Evolutionary conservation across 1,284 basidiomycete species (phyloP), one percentile per base, ranked within the genome.

Genomic region (Stygiomarasmius scandens): DNA sequence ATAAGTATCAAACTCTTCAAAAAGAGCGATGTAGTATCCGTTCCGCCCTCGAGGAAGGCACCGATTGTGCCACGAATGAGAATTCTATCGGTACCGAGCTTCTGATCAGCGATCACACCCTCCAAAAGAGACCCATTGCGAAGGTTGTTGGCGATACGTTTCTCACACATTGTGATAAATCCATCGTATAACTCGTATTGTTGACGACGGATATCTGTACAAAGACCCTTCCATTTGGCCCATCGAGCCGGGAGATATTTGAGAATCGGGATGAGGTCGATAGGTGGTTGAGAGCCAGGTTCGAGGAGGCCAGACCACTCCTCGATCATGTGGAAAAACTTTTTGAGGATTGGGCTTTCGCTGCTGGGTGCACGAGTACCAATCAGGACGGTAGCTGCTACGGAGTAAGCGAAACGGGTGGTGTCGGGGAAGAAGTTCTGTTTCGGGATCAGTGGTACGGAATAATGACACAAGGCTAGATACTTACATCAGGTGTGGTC

Each of bases 201-300:
- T 23, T 62, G 44, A 24, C 50, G 60, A 36, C 66, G 60, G 44
- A 69, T 61, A 24, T 66, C 53, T 22, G 59, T 58, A 45, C 63
- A 66, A 2, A 65, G 54, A 2, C 52, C 57, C 59, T 74, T 74
- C 74, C 74, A 74, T 11, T 63, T 47, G 4, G 73, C 73, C 63
- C 67, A 70, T 16, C 66, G 49, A 55, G 66, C 69, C 4, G 73
- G 74, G 44, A 74, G 63, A 53, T 73, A 66, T 44, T 68, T 67
- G 29, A 74, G 66, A 54, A 71, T 59, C 2, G 73, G 73, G 34
- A 75, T 55, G 5, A 74, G 53, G 52, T 74, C 72, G 14, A 75
- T 52, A 16, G 74, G 72, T 9, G 71, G 66, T 20, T 68, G 65
- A 25, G 67, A 60, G 45, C 72, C 72, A 11, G 71, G 70, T 50